Evolutionary conservation across 768 basidiomycete genomes (phyloP), one percentile per base, ranked within the genome.

Genomic region (Stropharia rugosoannulata): DNA sequence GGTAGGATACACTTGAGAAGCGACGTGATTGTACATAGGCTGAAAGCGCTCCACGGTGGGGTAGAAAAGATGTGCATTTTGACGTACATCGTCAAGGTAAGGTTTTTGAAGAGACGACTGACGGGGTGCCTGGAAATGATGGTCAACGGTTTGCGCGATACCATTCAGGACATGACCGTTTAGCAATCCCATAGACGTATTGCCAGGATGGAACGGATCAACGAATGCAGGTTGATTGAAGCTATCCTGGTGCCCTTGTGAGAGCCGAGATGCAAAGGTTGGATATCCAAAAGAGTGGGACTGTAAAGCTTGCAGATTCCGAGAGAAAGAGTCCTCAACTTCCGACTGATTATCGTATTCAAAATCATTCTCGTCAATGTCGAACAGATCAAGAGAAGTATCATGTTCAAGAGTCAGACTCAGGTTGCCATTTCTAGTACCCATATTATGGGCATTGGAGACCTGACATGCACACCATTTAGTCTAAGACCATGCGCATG

Each of bases 301-400:
- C 46, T 65, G 68, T 48, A 69, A 68, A 16, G 65, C 59, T 50
- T 64, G 68, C 37, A 71, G 59, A 58, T 69, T 66, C 35, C 71
- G 65, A 64, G 74, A 71, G 67, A 73, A 73, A 51, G 70, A 74
- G 51, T 75, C 69, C 44, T 74, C 69, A 16, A 70, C 63, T 35
- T 74, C 66, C 29, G 67, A 69, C n/a, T 77, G 74, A 43, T 71
- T 68, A 46, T 78, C 76, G 54, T 75, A 73, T 64, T 84, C 83
- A 62, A 81, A 80, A 55, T 84, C 82, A 63, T 85, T 84, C 68
- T 90, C 89, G 62, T 88, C 83, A 58, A 90, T 89, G 64, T 90
- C 85, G 65, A 87, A 90, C 54, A 89, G 73, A 37, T 88, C 81
- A 40, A 78, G 61, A 63, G 76, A 73, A 64, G 78, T 72, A 62